Evolutionary conservation across 75 land plant genomes (phyloP), one percentile per base, ranked within the genome.

Genomic region (Sequoiadendron giganteum): DNA sequence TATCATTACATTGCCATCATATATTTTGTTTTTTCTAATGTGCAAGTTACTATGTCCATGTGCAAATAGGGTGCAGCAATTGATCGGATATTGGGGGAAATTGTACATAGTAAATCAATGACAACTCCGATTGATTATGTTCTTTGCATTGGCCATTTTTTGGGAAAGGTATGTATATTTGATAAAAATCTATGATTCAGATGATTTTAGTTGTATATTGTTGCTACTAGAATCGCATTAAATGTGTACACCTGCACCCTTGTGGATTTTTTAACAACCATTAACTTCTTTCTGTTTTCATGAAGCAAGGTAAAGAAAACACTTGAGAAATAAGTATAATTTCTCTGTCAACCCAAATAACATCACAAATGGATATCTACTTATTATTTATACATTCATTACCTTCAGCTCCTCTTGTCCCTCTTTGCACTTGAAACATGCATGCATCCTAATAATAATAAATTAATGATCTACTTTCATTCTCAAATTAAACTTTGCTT

Each of bases 71-170:
- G 99, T 85, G 95, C 99, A 90, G 99, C 99, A 48, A 95, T 98
- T 88, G 97, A 98, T 78, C 97, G 99, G 19, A 98, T 98, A 13
- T 86, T 98, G 85, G 97, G 95, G 78, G 97, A 98, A 90, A 98
- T 98, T 42, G 94, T 97, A 56, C 97, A 93, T 75, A 95, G 94
- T 86, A 97, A 97, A 87, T 81, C 93, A 70, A 89, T 95, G 92
- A 86, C 68, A 2, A 91, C 95, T 65, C 99, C 99, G 56, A 97
- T 98, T 77, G 99, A 98, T 90, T 97, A 93, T 92, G 99, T 98
- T 40, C 86, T 98, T 56, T 98, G 99, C 88, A 87, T 97, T 58
- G 99, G 99, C n/a, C 99, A 98, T 90, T 98, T 98, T 80, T 90
- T 98, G 13, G 95, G 94, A 83, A 98, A 98, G 99, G 99, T 95